Base-by-base conservation (phyloP, 2,329 filamentous ascomycete genomes). In the Ilyonectria sp. region DNA sequence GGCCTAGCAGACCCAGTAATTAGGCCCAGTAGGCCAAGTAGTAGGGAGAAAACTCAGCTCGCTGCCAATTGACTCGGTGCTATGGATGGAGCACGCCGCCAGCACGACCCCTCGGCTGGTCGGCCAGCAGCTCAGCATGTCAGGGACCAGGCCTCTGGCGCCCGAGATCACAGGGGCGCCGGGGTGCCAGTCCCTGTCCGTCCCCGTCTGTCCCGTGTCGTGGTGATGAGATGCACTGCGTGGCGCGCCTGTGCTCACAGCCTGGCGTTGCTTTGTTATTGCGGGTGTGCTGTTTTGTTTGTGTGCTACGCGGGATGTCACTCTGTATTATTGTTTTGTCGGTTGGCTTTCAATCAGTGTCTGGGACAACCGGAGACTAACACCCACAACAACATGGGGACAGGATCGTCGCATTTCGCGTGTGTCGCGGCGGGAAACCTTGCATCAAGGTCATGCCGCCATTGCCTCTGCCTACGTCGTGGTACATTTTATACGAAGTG, bases 251-350 rank as follows among this genome's bases (percentile, higher is more conserved):
- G 53, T 62, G 60, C 63, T 60, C 55, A 60, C 49, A n/a, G 57
- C 53, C 13, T 21, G 56, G 31, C 7, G 10, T 13, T 29, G 13
- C 31, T 50, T 50, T 49, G 46, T 37, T 67, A 35, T 62, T 63
- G 56, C 49, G 13, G 61, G 60, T 63, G 44, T 67, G 21, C 35
- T 63, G 47, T 46, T 62, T 69, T 67, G 59, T 68, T 69, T 66
- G 68, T 68, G 40, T n/a, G n/a, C 40, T n/a, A 4, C 15, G 40
- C 19, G 6, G 10, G 13, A 15, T 40, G 37, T 13, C 6, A 43
- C 40, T n/a, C 15, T 49, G 4, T 62, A 50, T 40, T 57, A 58
- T 67, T 71, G 13, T 63, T 58, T 49, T 60, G 15, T 15, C 23
- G 17, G 17, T n/a, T 4, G n/a, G 29, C 47, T 8, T 50, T 50